phyloP scores from a whole-genome alignment of 176 grass and related monocot species.

The Saccharum officinarum region DNA sequence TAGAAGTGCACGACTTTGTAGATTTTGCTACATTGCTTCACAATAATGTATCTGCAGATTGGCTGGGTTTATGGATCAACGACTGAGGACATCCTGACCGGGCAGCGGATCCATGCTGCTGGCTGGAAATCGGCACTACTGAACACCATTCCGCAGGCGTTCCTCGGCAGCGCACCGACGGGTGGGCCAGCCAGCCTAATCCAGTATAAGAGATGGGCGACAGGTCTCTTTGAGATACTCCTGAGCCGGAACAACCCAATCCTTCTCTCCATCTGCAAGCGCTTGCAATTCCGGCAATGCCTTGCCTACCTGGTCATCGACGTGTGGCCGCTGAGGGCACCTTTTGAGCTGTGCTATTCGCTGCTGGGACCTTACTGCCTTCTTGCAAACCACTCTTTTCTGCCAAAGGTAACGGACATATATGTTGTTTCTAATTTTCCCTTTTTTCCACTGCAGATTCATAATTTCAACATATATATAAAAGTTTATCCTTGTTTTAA shows the following conservation, averaged over 20 bases:
- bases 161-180: slow-evolving; percentile 17
- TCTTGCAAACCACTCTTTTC: slow-evolving; percentile 44
- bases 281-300: slow-evolving; percentile 41
- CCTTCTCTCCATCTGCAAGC: neutral
- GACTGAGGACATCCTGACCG: slow-evolving; percentile 38
- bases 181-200: slow-evolving; percentile 37
- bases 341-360: slow-evolving; percentile 52
- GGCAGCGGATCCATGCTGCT: slow-evolving; percentile 26
- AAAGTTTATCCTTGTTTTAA: neutral
- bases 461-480: too few relatives aligned
- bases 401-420: too few relatives aligned
- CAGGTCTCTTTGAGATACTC: slow-evolving; percentile 47
- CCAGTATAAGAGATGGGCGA: slow-evolving; percentile 63
- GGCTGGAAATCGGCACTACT: slow-evolving; percentile 14
- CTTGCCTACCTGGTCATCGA: slow-evolving; percentile 37
- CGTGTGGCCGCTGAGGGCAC: slow-evolving; percentile 25
- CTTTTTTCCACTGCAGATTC: neutral
- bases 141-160: slow-evolving; percentile 2
- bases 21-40: neutral
- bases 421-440: neutral
- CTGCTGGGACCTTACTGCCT: slow-evolving; percentile 50
- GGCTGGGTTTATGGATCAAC: slow-evolving; percentile 48
- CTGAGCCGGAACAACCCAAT: slow-evolving; percentile 37
- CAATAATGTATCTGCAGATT: slow-evolving; percentile 5
- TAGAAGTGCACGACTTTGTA: too few relatives aligned